Evolutionary conservation across 805 yeast species (phyloP), one percentile per base, ranked within the genome.

Genomic region (Schwanniomyces sp.): DNA sequence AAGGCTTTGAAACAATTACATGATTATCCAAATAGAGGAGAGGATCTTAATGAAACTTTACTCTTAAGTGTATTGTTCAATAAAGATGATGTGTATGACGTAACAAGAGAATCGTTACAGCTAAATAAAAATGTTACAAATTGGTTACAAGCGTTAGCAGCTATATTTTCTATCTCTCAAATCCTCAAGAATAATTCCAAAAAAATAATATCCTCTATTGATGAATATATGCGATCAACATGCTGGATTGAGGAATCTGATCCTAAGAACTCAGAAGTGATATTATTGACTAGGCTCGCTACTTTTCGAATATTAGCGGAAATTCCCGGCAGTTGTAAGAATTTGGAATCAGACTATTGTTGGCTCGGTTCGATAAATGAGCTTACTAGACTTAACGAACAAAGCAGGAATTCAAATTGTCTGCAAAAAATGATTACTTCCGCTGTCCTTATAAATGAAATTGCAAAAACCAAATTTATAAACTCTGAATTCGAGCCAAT

Each of bases 341-440:
- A 32, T 5, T 45, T 46, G n/a, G 17, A 9, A 11, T 18, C 29
- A 5, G 50, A 47, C 34, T 28, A 46, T 25, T 41, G 52, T n/a
- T 61, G 60, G 58, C 46, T 61, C 16, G 64, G 66, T 17, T 54
- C 60, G 2, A 47, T 63, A 4, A 50, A 61, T 50, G 85, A 81
- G 48, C 53, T 79, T 3, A 58, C 70, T 7, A 55, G 74, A 14
- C 77, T 75, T 48, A 79, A 76, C 9, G 58, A 64, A 21, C 50
- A 74, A 18, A 66, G 82, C 2, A 69, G 81, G 14, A 37, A 45
- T 0, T 51, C 59, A 1, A 46, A 52, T 0, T 74, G 72, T 34
- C 61, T 53, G 5, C 90, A 84, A 54, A 80, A 78, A 53, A 70
- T 79, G 39, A 64, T 81, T 2, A 81, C 76, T 49, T 67, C 82